Conservation (phyloP, 164 flowering plant species). For the Stephania japonica region DNA sequence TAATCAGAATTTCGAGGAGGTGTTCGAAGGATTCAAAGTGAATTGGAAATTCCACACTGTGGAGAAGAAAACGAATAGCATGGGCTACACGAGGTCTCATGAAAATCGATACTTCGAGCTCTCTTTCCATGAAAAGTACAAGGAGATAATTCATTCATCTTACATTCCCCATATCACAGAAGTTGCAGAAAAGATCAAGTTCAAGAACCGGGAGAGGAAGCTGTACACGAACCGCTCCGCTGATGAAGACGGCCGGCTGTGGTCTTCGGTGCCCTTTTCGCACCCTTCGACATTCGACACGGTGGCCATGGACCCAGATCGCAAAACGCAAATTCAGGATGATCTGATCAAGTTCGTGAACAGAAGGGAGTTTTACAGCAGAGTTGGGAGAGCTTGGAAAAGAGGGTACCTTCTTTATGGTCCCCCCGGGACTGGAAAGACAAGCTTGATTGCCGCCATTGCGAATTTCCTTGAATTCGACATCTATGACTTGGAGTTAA, state of each 20-base stretch:
- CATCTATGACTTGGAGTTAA: slow-evolving; percentile 32
- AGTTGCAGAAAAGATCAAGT: slow-evolving; percentile 20
- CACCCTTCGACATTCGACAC: slow-evolving; percentile 29
- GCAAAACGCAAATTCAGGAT: slow-evolving; percentile 20
- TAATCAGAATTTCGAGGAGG: slow-evolving; percentile 21
- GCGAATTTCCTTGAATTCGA: slow-evolving; percentile 34
- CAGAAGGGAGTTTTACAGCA: slow-evolving; percentile 19
- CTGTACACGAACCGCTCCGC: slow-evolving; percentile 22
- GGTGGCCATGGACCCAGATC: slow-evolving; percentile 19
- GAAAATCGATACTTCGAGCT: slow-evolving; percentile 20
- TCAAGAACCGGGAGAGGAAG: slow-evolving; percentile 25
- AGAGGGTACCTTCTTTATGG: slow-evolving; percentile 34
- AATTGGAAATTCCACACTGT: slow-evolving; percentile 19
- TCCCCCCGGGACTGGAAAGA: slow-evolving; percentile 31
- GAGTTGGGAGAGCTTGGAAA: slow-evolving; percentile 34
- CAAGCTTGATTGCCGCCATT: slow-evolving; percentile 33
- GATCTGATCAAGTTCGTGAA: slow-evolving; percentile 25
- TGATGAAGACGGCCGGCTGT: slow-evolving; percentile 15
- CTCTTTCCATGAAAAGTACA: slow-evolving; percentile 18
- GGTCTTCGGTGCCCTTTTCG: slow-evolving; percentile 21
- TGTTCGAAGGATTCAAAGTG: slow-evolving; percentile 16
- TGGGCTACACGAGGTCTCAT: slow-evolving; percentile 6
- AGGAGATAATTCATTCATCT: slow-evolving; percentile 9
- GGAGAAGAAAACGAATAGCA: slow-evolving; percentile 17
- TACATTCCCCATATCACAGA: slow-evolving; percentile 24